phyloP scores from a whole-genome alignment of 805 yeast species.

The Ogataea siamensis region DNA sequence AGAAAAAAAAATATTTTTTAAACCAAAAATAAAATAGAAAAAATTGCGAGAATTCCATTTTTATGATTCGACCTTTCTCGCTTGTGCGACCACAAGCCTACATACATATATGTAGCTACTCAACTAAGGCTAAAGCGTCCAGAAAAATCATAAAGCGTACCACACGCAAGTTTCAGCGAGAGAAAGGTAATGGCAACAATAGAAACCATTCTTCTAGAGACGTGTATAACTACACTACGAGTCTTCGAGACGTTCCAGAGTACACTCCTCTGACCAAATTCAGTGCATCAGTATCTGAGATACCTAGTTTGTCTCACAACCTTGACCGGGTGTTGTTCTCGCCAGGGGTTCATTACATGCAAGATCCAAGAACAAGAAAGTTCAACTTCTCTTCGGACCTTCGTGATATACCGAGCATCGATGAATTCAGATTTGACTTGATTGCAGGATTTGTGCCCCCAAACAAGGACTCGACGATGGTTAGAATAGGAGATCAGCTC shows the following conservation, averaged over 20 bases:
- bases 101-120: too few relatives aligned
- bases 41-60: too few relatives aligned
- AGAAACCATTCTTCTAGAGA: not conserved
- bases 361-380: slow-evolving; percentile 74
- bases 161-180: too few relatives aligned
- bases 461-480: slow-evolving; percentile 56
- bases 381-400: slow-evolving; percentile 66
- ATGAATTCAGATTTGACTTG: slow-evolving; percentile 62
- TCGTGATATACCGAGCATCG: slow-evolving; percentile 55
- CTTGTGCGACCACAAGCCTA: too few relatives aligned
- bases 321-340: slow-evolving; percentile 72
- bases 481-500: slow-evolving; percentile 42
- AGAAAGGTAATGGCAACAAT: too few relatives aligned
- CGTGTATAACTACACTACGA: not conserved
- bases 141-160: too few relatives aligned
- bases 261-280: slow-evolving; percentile 24
- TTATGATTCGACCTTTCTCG: too few relatives aligned
- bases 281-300: slow-evolving; percentile 13
- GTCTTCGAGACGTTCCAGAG: not conserved
- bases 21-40: too few relatives aligned
- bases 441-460: slow-evolving; percentile 61
- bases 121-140: too few relatives aligned
- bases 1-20: too few relatives aligned
- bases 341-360: slow-evolving; percentile 76
- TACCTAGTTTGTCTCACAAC: slow-evolving; percentile 63